These are phyloP conservation scores for Phytopythium aichiense DNA, from an alignment of 352 stramenopile species.

Conservation along the genomic window DNA sequence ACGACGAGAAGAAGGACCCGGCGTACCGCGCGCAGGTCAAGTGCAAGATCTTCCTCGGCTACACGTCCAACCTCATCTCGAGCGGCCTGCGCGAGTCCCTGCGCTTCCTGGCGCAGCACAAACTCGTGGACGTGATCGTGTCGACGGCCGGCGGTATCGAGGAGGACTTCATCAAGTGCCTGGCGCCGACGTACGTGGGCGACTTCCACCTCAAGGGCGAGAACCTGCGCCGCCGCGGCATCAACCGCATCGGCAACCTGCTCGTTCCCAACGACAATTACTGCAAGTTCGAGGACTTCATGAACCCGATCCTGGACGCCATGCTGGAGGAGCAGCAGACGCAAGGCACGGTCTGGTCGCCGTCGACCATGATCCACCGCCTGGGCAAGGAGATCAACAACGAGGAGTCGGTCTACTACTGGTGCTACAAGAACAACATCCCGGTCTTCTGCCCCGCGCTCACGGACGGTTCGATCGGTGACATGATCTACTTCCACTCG, in stretches of 20 bases:
- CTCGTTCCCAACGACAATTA: slow-evolving; percentile 99
- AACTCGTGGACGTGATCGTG: slow-evolving; percentile 98
- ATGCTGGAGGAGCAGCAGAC: slow-evolving; percentile 98
- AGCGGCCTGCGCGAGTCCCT: slow-evolving; percentile 98
- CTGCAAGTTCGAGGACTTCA: slow-evolving; percentile 97
- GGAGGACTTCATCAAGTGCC: slow-evolving; percentile 99
- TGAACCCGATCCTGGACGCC: slow-evolving; percentile 94
- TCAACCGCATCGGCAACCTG: slow-evolving; percentile 99
- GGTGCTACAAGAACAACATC: slow-evolving; percentile 99
- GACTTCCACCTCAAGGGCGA: slow-evolving; percentile 95
- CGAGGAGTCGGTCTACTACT: slow-evolving; percentile 99
- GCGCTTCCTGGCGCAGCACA: slow-evolving; percentile 97
- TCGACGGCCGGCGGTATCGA: slow-evolving; percentile 90
- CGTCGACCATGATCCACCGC: slow-evolving; percentile 96
- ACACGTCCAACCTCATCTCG: slow-evolving; percentile 99
- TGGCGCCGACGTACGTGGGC: slow-evolving; percentile 97
- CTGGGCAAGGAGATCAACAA: slow-evolving; percentile 98
- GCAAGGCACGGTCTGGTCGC: slow-evolving; percentile 91
- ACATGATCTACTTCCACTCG: slow-evolving; percentile 99
- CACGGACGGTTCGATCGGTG: slow-evolving; percentile 98
- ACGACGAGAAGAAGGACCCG: slow-evolving; percentile 84
- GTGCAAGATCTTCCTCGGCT: slow-evolving; percentile 99
- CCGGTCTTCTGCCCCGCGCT: slow-evolving; percentile 99
- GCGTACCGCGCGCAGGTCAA: slow-evolving; percentile 83
- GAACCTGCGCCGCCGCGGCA: slow-evolving; percentile 92